A percentile compares a stretch with the other conserved stretches of the same genome.
Conservation (phyloP, 2,329 filamentous ascomycete genomes). For the Nannizziopsis barbatae region DNA sequence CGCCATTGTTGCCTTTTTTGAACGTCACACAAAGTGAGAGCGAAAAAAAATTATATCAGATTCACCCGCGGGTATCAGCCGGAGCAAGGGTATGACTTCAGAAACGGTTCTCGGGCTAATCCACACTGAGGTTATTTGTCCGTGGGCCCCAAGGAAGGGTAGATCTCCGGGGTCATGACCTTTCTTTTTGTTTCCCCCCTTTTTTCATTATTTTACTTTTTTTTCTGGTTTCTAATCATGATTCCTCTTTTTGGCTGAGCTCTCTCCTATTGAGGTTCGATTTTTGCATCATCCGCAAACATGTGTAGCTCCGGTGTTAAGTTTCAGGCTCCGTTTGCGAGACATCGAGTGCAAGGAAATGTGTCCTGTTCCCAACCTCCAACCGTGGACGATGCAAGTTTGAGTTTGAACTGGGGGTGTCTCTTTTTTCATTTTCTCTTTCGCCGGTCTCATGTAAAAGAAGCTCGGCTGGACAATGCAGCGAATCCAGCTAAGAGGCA, state of each 20-base stretch:
- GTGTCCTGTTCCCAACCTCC: too few species aligned
- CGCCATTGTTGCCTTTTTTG: slow-evolving; percentile 30
- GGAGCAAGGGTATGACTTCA: too few species aligned
- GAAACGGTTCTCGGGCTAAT: too few species aligned
- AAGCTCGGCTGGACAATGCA: background rate
- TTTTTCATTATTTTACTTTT: too few species aligned
- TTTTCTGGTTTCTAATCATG: too few species aligned
- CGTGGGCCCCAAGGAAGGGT: too few species aligned
- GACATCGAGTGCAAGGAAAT: slow-evolving; percentile 2
- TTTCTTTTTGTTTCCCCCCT: too few species aligned
- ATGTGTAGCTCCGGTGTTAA: background rate
- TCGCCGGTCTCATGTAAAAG: slow-evolving; percentile 5
- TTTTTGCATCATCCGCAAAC: background rate
- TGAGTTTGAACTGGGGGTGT: slow-evolving; percentile 1
- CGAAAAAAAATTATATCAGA: background rate
- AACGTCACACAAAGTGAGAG: slow-evolving; percentile 1
- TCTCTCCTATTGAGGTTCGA: background rate
- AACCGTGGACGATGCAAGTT: background rate
- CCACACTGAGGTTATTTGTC: too few species aligned
- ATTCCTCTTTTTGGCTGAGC: too few species aligned
- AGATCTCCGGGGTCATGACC: too few species aligned
- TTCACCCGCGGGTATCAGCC: too few species aligned
- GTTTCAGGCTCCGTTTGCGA: slow-evolving; percentile 3
- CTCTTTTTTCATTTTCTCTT: background rate
- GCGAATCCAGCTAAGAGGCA: background rate